Conservation (phyloP, 768 basidiomycete genomes). For the Coprinopsis marcescibilis region DNA sequence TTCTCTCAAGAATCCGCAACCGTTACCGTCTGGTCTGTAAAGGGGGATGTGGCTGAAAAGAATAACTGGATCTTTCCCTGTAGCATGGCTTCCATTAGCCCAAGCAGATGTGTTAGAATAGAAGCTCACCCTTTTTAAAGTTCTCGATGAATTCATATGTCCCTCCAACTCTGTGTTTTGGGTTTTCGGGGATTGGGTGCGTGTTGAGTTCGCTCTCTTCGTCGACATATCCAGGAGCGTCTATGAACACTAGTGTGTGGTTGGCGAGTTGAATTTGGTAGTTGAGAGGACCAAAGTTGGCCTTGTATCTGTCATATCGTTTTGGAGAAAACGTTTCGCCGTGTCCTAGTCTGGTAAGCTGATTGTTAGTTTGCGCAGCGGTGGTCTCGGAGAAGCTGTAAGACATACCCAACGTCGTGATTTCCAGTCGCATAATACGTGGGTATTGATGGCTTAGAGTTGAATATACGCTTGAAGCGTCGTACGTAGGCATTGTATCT, state of each 20-base stretch:
- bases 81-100: constrained; percentile 1
- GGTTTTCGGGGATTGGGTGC: constrained; percentile 36
- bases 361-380: constrained; percentile 17
- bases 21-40: constrained; percentile 55
- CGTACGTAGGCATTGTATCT: constrained; percentile 72
- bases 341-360: constrained; percentile 38
- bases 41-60: constrained; percentile 90
- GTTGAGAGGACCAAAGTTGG: constrained; percentile 75
- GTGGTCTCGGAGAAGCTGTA: neutral
- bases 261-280: constrained; percentile 58
- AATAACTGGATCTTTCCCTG: constrained; percentile 47
- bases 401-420: constrained; percentile 73
- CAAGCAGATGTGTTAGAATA: neutral
- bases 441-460: constrained; percentile 38
- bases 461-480: constrained; percentile 71
- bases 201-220: constrained; percentile 54
- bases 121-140: constrained; percentile 29
- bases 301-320: constrained; percentile 51
- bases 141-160: constrained; percentile 49
- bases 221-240: constrained; percentile 69
- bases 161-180: constrained; percentile 44
- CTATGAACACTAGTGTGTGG: constrained; percentile 67
- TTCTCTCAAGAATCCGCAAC: constrained; percentile 79
- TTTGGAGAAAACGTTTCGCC: constrained; percentile 39
- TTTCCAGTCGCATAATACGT: constrained; percentile 83